Conservation (phyloP, 305 asterid species). For the Nicotiana rustica region DNA sequence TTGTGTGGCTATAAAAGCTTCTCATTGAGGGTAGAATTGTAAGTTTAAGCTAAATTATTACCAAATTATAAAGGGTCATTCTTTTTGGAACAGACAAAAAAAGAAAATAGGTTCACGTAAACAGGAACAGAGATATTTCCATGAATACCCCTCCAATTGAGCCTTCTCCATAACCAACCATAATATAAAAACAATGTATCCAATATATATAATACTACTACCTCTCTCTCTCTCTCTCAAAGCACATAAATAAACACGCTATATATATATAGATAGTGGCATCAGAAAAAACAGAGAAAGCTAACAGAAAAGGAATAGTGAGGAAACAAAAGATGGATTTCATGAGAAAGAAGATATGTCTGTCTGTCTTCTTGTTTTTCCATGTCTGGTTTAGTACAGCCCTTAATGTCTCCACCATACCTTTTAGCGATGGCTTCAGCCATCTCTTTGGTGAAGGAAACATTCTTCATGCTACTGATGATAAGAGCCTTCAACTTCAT, state of each 20-base stretch:
- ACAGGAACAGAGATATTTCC: neutral
- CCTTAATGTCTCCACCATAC: constrained; percentile 53
- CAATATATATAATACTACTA: neutral
- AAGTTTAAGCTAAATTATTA: too few species aligned
- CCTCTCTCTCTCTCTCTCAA: neutral
- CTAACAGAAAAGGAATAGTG: neutral
- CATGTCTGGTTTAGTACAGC: constrained; percentile 35
- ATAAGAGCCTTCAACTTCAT: constrained; percentile 64
- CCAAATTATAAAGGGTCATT: too few species aligned
- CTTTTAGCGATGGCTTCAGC: constrained; percentile 64
- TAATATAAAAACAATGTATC: constrained; percentile 16
- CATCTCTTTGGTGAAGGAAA: constrained; percentile 79
- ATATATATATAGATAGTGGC: constrained; percentile 10
- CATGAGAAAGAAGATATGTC: constrained; percentile 20
- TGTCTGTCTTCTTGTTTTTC: constrained; percentile 45
- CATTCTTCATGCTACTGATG: constrained; percentile 56
- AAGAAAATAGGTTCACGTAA: too few species aligned
- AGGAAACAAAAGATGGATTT: constrained; percentile 45
- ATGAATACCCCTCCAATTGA: constrained; percentile 27
- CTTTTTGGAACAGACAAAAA: too few species aligned
- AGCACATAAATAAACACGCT: neutral
- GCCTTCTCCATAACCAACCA: constrained; percentile 25
- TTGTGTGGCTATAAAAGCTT: too few species aligned
- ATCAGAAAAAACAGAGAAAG: constrained; percentile 30
- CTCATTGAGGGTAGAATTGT: too few species aligned